Evolutionary conservation across 2,329 filamentous ascomycete species (phyloP), one percentile per base, ranked within the genome.

Genomic region (Sporothrix dimorphospora): DNA sequence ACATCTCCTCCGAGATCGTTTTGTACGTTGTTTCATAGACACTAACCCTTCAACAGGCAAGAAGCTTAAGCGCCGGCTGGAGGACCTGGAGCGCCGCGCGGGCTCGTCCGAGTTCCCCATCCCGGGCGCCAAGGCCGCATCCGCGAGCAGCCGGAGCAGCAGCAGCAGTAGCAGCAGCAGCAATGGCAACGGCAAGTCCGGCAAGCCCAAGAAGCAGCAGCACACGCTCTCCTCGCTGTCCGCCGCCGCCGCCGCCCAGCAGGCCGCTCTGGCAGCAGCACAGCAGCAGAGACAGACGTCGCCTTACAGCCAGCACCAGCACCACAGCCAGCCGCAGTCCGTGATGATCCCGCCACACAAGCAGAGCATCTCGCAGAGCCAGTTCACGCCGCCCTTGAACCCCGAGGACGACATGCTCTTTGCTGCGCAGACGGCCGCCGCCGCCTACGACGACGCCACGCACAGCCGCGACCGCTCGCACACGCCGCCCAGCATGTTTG

Each of bases 21-120:
- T n/a, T 63, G 24, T 57, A n/a, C n/a, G n/a, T n/a, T n/a, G 40
- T 34, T 6, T 19, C n/a, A 24, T 30, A 70, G 30, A 34, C 30
- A 34, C 73, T 65, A 77, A 71, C 74, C 47, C 34, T 12, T 72
- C 72, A 9, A 9, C 79, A 94, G 92, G 93, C 87, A 95, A 95
- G 89, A 95, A 95, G 89, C 90, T 95, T 78, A 95, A 96, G 91
- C 92, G 91, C 85, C 90, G 92, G 78, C 86, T 96, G 79, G 92
- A 95, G 85, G 92, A 95, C 79, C 88, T 95, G 77, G 92, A 95
- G 86, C 89, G 91, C 79, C 88, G 92, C 76, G 92, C 92, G 72
- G 91, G 90, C 61, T 76, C 76, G 11, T 78, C 79, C 30, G 79
- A 81, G 47, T 78, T 76, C 73, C 21, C 45, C n/a, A 45, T 30